phyloP scores from a whole-genome alignment of 768 basidiomycete genomes.

The Agaricus subrufescens region DNA sequence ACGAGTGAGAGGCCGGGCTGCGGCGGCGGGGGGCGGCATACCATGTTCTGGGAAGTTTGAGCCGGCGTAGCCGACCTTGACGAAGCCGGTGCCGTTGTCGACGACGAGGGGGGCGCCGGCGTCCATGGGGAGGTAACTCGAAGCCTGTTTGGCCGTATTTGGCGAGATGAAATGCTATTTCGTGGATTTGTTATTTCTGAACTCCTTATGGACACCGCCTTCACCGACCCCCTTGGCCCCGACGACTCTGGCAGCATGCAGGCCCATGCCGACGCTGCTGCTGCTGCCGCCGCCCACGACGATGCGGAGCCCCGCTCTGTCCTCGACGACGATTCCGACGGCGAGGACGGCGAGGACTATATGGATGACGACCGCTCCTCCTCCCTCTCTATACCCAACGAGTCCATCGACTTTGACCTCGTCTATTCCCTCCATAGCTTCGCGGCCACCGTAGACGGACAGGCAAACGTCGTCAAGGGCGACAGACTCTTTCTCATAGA shows the following conservation, averaged over 20 bases:
- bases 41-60: conserved; percentile 96
- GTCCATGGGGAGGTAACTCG: conserved; percentile 28
- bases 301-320: conserved; percentile 80
- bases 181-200: too few relatives aligned
- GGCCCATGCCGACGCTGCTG: conserved; percentile 8
- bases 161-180: too few relatives aligned
- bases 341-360: conserved; percentile 66
- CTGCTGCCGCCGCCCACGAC: conserved; percentile 27
- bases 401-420: conserved; percentile 89
- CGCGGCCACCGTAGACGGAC: conserved; percentile 96
- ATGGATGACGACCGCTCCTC: conserved; percentile 75
- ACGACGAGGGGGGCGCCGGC: conserved; percentile 63
- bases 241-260: conserved; percentile 4
- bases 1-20: neutral
- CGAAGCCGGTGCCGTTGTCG: conserved; percentile 89
- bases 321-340: conserved; percentile 81
- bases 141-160: too few relatives aligned
- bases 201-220: too few relatives aligned
- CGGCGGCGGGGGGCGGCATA: conserved; percentile 24
- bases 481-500: conserved; percentile 96
- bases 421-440: conserved; percentile 95
- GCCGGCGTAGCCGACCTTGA: conserved; percentile 87
- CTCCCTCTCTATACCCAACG: conserved; percentile 82
- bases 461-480: conserved; percentile 98
- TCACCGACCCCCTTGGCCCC: neutral